phyloP scores from a whole-genome alignment of 352 stramenopile species.

The Globisporangium camurandrum region DNA sequence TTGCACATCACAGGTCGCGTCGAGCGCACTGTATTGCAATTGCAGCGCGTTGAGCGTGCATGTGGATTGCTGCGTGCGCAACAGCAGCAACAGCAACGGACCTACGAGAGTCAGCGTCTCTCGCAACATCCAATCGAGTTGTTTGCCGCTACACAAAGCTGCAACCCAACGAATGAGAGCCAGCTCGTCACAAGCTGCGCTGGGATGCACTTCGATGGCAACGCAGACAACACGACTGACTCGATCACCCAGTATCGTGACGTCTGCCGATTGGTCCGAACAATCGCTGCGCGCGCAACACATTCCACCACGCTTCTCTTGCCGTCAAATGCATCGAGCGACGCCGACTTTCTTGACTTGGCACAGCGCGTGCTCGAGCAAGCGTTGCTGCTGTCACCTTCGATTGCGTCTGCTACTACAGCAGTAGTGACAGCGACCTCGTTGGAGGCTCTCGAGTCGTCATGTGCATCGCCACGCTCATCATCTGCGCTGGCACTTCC shows the following conservation, averaged over 20 bases:
- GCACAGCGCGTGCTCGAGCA: neutral
- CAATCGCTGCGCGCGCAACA: neutral
- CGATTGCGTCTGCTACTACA: neutral
- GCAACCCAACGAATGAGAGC: too few relatives aligned
- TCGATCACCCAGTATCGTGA: neutral
- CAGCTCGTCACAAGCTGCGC: too few relatives aligned
- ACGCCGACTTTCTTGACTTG: neutral
- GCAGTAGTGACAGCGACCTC: neutral
- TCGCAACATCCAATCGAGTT: too few relatives aligned
- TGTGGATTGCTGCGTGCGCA: neutral
- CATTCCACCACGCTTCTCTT: neutral
- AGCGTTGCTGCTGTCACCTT: neutral
- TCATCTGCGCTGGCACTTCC: neutral
- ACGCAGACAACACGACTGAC: neutral
- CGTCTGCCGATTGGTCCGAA: slow-evolving; percentile 1
- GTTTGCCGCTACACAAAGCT: too few relatives aligned
- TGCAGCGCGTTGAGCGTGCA: slow-evolving; percentile 8
- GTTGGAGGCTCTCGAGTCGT: neutral
- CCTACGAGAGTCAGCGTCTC: too few relatives aligned
- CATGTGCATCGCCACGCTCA: too few relatives aligned
- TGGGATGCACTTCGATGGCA: neutral
- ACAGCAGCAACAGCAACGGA: too few relatives aligned
- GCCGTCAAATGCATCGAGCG: neutral
- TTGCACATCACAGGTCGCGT: slow-evolving; percentile 15
- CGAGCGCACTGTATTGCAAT: neutral